Evolutionary conservation across 371 early-diverging fungal genomes (phyloP).

Genomic region (Zancudomyces culisetae): DNA sequence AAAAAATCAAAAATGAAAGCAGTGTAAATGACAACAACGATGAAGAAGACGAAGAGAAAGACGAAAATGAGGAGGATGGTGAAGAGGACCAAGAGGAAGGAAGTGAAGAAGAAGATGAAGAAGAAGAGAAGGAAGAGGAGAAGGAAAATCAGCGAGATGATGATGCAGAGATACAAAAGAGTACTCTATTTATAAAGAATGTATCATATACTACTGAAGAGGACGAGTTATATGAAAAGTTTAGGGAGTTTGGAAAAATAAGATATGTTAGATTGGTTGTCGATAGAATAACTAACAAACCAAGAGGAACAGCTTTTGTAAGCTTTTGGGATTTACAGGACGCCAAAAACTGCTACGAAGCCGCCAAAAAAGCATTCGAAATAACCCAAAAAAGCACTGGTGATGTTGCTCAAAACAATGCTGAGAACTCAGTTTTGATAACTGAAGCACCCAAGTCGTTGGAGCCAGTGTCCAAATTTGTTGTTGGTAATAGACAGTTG

Average conservation of each 20-base stretch:
- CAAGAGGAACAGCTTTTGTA: conserved; percentile 86
- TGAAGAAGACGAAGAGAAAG: conserved; percentile 19
- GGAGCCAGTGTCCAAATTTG: conserved; percentile 33
- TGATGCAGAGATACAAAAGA: conserved; percentile 29
- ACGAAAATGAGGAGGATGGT: conserved; percentile 20
- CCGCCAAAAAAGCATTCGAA: conserved; percentile 33
- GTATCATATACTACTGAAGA: conserved; percentile 74
- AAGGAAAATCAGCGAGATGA: conserved; percentile 17
- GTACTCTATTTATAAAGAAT: conserved; percentile 83
- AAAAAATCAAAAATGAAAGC: conserved; percentile 30
- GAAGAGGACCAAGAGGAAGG: conserved; percentile 22
- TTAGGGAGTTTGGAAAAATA: conserved; percentile 37
- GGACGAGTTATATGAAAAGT: conserved; percentile 49
- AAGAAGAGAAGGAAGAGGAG: conserved; percentile 22
- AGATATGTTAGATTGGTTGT: conserved; percentile 66
- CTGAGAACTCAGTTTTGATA: conserved; percentile 35
- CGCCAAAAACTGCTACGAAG: conserved; percentile 51
- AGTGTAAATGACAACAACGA: conserved; percentile 19
- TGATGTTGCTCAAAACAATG: conserved; percentile 13
- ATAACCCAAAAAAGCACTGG: conserved; percentile 27
- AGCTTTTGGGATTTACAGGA: conserved; percentile 52
- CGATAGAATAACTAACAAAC: conserved; percentile 56
- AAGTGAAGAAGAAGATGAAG: conserved; percentile 18
- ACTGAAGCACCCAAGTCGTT: conserved; percentile 41
- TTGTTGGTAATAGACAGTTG: conserved; percentile 61